A percentile compares a stretch with the other conserved stretches of the same genome.
Conservation (phyloP, 75 land plant genomes). For the Cunninghamia lanceolata region DNA sequence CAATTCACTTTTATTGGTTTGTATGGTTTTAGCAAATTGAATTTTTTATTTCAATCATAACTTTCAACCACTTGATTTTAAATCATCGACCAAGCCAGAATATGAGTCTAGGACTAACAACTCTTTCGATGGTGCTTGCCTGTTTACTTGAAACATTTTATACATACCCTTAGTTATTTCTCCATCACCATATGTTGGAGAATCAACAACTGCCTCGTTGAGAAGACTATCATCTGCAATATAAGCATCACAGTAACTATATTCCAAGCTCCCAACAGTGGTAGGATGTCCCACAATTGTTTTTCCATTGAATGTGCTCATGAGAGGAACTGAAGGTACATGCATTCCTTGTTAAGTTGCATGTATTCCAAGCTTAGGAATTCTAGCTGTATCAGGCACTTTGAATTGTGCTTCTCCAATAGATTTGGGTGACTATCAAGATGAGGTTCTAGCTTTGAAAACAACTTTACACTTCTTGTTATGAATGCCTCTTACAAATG, state of each 20-base stretch:
- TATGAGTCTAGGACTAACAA: no score
- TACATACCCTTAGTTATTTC: no score
- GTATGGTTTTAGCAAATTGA: constrained; percentile 56
- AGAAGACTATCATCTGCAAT: neutral
- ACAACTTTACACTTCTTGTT: no score
- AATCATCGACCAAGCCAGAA: no score
- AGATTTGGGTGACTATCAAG: neutral
- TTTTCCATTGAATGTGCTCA: constrained; percentile 66
- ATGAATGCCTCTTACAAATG: no score
- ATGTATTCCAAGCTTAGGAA: neutral
- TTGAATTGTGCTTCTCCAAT: neutral
- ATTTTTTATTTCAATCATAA: no score
- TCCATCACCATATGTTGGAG: neutral
- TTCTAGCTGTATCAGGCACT: neutral
- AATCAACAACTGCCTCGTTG: neutral
- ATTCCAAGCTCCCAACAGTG: constrained; percentile 38
- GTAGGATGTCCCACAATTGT: constrained; percentile 67
- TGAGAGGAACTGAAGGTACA: constrained; percentile 59
- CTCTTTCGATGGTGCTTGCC: no score
- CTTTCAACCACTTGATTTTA: no score
- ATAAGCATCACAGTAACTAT: constrained; percentile 26
- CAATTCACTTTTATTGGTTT: constrained; percentile 71
- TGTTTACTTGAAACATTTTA: no score
- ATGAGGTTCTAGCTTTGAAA: no score
- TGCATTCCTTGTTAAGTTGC: constrained; percentile 36